phyloP scores from a whole-genome alignment of 352 stramenopile genomes.

The Phytopythium delawarense region DNA sequence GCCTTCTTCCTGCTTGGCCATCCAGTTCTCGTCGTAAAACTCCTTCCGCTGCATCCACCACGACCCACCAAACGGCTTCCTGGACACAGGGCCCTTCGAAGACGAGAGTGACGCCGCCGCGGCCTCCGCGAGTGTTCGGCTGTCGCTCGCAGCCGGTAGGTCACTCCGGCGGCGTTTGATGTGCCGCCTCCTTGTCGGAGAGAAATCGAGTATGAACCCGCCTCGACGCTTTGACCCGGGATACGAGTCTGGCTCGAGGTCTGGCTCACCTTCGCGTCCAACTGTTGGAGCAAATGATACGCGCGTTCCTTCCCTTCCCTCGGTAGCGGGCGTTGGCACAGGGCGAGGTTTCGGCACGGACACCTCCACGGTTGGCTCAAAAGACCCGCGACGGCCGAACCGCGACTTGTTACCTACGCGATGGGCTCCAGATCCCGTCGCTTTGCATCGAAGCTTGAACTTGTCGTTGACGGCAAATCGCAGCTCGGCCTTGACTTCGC shows the following conservation, averaged over 20 bases:
- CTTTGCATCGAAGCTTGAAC: slow-evolving; percentile 48
- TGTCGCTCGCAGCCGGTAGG: neutral
- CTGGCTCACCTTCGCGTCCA: neutral
- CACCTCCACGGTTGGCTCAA: slow-evolving; percentile 5
- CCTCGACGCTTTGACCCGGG: slow-evolving; percentile 26
- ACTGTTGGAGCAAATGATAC: neutral
- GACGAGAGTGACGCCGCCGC: neutral
- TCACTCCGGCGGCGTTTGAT: slow-evolving; percentile 4
- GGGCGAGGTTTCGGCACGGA: neutral
- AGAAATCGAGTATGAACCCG: slow-evolving; percentile 37
- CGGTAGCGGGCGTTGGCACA: neutral
- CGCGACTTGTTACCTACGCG: slow-evolving; percentile 19
- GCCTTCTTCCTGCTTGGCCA: slow-evolving; percentile 70
- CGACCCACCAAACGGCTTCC: slow-evolving; percentile 33
- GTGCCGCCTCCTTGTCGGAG: slow-evolving; percentile 18
- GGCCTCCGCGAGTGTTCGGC: slow-evolving; percentile 2
- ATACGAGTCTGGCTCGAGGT: neutral
- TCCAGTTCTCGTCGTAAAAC: slow-evolving; percentile 76
- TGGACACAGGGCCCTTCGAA: neutral
- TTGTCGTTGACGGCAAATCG: slow-evolving; percentile 65
- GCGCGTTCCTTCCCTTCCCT: neutral
- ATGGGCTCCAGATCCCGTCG: slow-evolving; percentile 21
- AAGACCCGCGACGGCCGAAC: slow-evolving; percentile 12
- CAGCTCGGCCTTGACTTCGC: slow-evolving; percentile 36
- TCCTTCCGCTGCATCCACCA: slow-evolving; percentile 75